phyloP scores from a whole-genome alignment of 768 basidiomycete genomes.

The Ephemerocybe angulata region DNA sequence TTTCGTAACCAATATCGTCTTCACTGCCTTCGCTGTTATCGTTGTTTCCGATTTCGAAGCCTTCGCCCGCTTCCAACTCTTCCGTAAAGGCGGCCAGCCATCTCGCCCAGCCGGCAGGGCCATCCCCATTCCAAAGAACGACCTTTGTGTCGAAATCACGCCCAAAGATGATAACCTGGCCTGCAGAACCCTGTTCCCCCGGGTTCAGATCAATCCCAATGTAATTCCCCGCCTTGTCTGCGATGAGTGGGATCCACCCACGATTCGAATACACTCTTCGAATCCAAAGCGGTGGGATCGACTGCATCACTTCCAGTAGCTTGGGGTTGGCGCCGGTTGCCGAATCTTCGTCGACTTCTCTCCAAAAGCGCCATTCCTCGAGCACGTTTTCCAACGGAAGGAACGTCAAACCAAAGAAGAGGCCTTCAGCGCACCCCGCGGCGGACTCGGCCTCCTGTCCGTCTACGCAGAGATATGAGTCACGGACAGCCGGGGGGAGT shows the following conservation, averaged over 20 bases:
- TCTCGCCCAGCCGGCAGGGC: slow-evolving; percentile 87
- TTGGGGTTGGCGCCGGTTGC: slow-evolving; percentile 73
- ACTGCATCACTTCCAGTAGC: slow-evolving; percentile 76
- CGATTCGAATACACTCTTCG: slow-evolving; percentile 86
- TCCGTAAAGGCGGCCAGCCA: slow-evolving; percentile 92
- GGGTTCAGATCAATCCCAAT: slow-evolving; percentile 94
- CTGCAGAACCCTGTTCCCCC: slow-evolving; percentile 64
- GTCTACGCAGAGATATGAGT: slow-evolving; percentile 83
- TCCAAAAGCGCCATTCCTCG: slow-evolving; percentile 96
- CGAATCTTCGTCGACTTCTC: slow-evolving; percentile 88
- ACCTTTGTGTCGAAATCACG: slow-evolving; percentile 98
- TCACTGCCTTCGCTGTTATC: slow-evolving; percentile 71
- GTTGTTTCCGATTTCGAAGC: slow-evolving; percentile 70
- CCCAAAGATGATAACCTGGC: slow-evolving; percentile 98
- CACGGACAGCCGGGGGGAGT: slow-evolving; percentile 83
- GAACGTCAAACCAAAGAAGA: slow-evolving; percentile 94
- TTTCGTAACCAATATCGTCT: slow-evolving; percentile 81
- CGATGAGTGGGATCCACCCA: slow-evolving; percentile 95
- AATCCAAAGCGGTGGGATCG: slow-evolving; percentile 88
- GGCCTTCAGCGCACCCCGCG: slow-evolving; percentile 82
- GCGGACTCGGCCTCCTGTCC: slow-evolving; percentile 92
- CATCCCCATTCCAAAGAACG: slow-evolving; percentile 90
- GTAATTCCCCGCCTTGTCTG: slow-evolving; percentile 94
- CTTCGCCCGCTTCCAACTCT: slow-evolving; percentile 87
- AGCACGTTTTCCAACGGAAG: slow-evolving; percentile 90